Evolutionary conservation across 2,329 filamentous ascomycete genomes (phyloP).

Genomic region (Colletotrichum navitas): DNA sequence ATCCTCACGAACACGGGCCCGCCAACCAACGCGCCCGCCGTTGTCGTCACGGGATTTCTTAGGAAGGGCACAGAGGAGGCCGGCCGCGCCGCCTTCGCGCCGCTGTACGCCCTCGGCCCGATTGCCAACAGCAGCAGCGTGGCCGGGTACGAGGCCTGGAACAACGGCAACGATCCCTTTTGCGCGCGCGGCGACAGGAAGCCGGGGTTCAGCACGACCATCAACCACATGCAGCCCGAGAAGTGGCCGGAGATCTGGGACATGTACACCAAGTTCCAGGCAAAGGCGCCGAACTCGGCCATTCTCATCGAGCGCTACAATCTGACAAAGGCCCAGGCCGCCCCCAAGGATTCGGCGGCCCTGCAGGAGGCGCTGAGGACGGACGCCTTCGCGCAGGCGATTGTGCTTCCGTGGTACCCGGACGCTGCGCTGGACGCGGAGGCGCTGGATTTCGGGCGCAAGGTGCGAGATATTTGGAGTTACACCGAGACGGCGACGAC

Average conservation of each 20-base stretch:
- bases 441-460: conserved; percentile 51
- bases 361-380: conserved; percentile 52
- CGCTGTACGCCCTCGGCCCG: conserved; percentile 52
- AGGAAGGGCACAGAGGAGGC: conserved; percentile 50
- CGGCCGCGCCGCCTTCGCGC: conserved; percentile 50
- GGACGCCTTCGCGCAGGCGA: conserved; percentile 50
- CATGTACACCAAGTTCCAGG: conserved; percentile 52
- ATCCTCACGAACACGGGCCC: conserved; percentile 47
- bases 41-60: conserved; percentile 49
- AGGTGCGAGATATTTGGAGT: conserved; percentile 49
- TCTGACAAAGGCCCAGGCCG: conserved; percentile 48
- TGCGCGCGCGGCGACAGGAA: conserved; percentile 55
- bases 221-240: conserved; percentile 50
- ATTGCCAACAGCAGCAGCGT: conserved; percentile 46
- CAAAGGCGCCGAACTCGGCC: conserved; percentile 49
- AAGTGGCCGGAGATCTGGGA: conserved; percentile 57
- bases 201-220: conserved; percentile 52
- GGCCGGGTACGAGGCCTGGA: conserved; percentile 54
- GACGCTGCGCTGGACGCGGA: conserved; percentile 51
- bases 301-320: conserved; percentile 55
- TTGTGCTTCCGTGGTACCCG: conserved; percentile 56
- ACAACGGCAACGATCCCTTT: conserved; percentile 53
- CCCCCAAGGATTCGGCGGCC: conserved; percentile 38
- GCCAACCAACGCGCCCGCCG: conserved; percentile 43
- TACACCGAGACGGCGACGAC: conserved; percentile 38